These are phyloP conservation scores for Nepenthes mirabilis DNA, from an alignment of 148 eudicot species.

Conservation along the genomic window DNA sequence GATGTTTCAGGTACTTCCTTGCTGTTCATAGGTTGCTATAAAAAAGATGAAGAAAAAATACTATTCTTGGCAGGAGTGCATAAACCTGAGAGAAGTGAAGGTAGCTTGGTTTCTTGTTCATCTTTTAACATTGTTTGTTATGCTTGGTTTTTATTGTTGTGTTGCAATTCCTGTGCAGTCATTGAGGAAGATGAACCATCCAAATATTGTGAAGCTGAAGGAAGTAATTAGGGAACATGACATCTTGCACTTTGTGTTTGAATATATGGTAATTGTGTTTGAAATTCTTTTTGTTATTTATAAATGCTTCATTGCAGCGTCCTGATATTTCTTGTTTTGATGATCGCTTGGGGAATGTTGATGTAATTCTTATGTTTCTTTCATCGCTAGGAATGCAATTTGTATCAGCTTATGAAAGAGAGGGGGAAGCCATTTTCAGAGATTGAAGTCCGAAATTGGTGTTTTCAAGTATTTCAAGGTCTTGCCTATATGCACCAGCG, in stretches of 20 bases:
- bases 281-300: not conserved
- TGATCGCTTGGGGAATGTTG: not conserved
- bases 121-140: too few relatives aligned
- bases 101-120: constrained; percentile 4
- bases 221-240: constrained; percentile 87
- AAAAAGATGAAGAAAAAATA: constrained; percentile 91
- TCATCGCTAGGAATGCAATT: constrained; percentile 50
- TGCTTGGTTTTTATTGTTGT: not conserved
- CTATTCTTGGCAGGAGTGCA: constrained; percentile 83
- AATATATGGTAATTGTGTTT: constrained; percentile 58
- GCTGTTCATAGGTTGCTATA: constrained; percentile 55
- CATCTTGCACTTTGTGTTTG: constrained; percentile 76
- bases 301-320: not conserved
- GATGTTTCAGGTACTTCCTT: not conserved
- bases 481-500: constrained; percentile 93
- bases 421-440: constrained; percentile 64
- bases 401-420: constrained; percentile 79
- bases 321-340: not conserved
- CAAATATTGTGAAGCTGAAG: constrained; percentile 88
- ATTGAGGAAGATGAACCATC: constrained; percentile 84
- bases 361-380: not conserved
- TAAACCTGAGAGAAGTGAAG: constrained; percentile 68
- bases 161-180: constrained; percentile 34
- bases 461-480: constrained; percentile 94
- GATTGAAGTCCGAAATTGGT: constrained; percentile 78